Evolutionary conservation across 2,329 filamentous ascomycete species (phyloP).

Genomic region (Mycogone perniciosa): DNA sequence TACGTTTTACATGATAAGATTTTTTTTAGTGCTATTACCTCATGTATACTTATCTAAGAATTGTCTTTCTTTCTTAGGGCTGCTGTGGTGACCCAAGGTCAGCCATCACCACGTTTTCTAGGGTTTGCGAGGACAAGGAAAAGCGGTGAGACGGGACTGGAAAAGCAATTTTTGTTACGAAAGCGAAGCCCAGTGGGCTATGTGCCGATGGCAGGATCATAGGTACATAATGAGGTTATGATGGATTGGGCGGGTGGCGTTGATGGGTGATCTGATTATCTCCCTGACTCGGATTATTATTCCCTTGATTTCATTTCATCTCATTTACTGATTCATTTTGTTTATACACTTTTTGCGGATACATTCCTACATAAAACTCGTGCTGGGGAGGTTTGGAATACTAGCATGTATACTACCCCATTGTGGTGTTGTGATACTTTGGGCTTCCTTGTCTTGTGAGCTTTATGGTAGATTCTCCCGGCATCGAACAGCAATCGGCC

Average conservation of each 20-base stretch:
- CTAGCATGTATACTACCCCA: neutral
- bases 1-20: too few relatives aligned
- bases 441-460: neutral
- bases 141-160: neutral
- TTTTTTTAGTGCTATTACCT: too few relatives aligned
- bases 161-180: constrained; percentile 1
- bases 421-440: constrained; percentile 6
- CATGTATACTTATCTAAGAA: too few relatives aligned
- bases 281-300: neutral
- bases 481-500: too few relatives aligned
- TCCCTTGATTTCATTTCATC: neutral
- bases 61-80: too few relatives aligned
- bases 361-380: neutral
- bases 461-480: too few relatives aligned
- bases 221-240: constrained; percentile 11
- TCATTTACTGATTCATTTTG: neutral
- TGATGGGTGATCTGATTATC: constrained; percentile 1
- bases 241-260: constrained; percentile 6
- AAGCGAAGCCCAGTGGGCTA: constrained; percentile 5
- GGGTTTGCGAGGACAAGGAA: neutral
- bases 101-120: too few relatives aligned
- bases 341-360: neutral
- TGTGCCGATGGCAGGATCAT: neutral
- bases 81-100: too few relatives aligned
- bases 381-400: neutral